These are phyloP conservation scores for Hemisphaericaspora subhashii DNA, from an alignment of 1,139 yeast genomes.

Conservation along the genomic window DNA sequence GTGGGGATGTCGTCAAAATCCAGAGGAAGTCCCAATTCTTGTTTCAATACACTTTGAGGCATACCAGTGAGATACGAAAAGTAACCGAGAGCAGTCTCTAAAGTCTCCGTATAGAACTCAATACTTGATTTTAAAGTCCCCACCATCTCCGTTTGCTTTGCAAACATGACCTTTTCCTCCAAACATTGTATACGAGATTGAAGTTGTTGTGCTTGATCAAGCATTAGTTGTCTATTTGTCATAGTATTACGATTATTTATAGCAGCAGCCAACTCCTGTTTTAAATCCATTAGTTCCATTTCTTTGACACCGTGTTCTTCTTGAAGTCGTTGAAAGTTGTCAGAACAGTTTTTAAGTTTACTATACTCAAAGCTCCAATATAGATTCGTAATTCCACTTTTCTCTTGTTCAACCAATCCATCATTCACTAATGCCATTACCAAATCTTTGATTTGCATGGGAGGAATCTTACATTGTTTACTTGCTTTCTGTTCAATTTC, in stretches of 20 bases:
- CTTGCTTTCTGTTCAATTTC: conserved; percentile 51
- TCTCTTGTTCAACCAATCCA: conserved; percentile 46
- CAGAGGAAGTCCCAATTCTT: conserved; percentile 17
- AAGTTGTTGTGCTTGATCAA: conserved; percentile 5
- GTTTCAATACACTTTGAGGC: conserved; percentile 8
- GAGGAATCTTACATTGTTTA: conserved; percentile 44
- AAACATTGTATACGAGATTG: conserved; percentile 2
- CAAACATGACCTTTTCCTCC: conserved; percentile 4
- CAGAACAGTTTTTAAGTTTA: conserved; percentile 17
- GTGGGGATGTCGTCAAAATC: conserved; percentile 16
- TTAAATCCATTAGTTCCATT: conserved; percentile 7
- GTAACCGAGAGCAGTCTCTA: conserved; percentile 15
- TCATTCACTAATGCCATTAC: conserved; percentile 47
- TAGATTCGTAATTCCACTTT: conserved; percentile 53
- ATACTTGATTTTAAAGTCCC: conserved; percentile 9
- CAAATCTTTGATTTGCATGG: conserved; percentile 53
- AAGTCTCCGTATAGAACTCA: conserved; percentile 17
- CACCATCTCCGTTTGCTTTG: conserved; percentile 5
- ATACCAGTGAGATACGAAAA: conserved; percentile 13
- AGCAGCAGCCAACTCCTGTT: conserved; percentile 4
- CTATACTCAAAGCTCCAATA: conserved; percentile 55
- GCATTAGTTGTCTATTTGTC: conserved; percentile 5
- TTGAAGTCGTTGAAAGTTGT: conserved; percentile 17
- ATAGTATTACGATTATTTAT: conserved; percentile 4
- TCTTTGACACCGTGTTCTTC: conserved; percentile 12